Evolutionary conservation across 805 yeast species (phyloP), one percentile per base, ranked within the genome.

Genomic region (Kluyveromyces lactis): DNA sequence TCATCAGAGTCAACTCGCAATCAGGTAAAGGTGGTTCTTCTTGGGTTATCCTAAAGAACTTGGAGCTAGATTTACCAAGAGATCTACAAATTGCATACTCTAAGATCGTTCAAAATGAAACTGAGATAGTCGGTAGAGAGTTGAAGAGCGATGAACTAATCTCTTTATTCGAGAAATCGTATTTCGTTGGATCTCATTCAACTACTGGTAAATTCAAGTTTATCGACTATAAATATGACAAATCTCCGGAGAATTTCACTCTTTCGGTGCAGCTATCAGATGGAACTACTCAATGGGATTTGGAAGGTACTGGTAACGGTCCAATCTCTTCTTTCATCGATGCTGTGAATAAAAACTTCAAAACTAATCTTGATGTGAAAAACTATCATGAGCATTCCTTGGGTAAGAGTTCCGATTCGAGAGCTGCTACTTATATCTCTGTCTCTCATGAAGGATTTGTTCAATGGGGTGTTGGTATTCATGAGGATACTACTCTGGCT

Each of bases 21-120:
- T 75, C 85, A 18, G 95, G 95, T 45, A 84, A 84, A 64, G 94
- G 94, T 53, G 94, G 94, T 49, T 82, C 90, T 9, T 85, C 94
- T 4, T 84, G 94, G 92, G 80, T 85, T 48, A 81, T 84, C 54
- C 68, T 84, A 55, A 72, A 85, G 48, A 73, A 75, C 48, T 70
- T 85, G 60, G 90, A 81, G 52, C 72, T 84, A 42, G 94, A 84
- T 57, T 71, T 85, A 50, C 95, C 95, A 31, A 75, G 90, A 58
- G 82, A 81, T 29, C 67, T 84, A 55, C 94, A 84, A 64, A 76
- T 83, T 31, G 81, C 79, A 30, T 84, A 81, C 58, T 81, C 89
- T 23, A 73, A 69, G 47, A 71, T 71, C 32, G 92, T 84, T 10
- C 94, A 85, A 62, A 53, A 56, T 23, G 73, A 68, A 48, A 86